Percentiles rank a stretch among this genome's conserved stretches.
Evolutionary conservation across 495 filamentous ascomycete species (phyloP).

Genomic region (Talaromyces adpressus): DNA sequence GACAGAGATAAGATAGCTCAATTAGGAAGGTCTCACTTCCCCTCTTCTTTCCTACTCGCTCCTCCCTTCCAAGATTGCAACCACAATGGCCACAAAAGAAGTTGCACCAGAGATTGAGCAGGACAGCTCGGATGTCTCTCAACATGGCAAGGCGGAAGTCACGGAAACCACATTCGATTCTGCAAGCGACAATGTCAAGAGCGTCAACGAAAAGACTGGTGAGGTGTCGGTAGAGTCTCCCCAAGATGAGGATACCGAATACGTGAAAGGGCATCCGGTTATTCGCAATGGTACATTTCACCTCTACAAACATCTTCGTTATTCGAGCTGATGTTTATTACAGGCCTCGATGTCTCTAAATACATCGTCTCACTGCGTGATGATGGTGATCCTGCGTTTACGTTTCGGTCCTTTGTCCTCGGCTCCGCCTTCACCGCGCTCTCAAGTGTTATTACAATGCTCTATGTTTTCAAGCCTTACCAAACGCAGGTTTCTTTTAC

Average conservation of each 20-base stretch:
- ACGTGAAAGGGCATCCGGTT: slow-evolving; percentile 33
- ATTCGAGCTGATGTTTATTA: not conserved
- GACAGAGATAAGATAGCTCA: not conserved
- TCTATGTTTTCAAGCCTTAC: slow-evolving; percentile 23
- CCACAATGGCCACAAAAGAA: not conserved
- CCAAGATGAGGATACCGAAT: slow-evolving; percentile 12
- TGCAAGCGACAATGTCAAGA: not conserved
- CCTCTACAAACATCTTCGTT: not conserved
- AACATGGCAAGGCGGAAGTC: not conserved
- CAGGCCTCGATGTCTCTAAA: slow-evolving; percentile 20
- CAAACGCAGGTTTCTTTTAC: slow-evolving; percentile 18
- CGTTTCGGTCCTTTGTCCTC: slow-evolving; percentile 21
- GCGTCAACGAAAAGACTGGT: not conserved
- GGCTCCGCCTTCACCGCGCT: slow-evolving; percentile 22
- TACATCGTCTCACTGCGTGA: slow-evolving; percentile 20
- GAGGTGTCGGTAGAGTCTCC: not conserved
- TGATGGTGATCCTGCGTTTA: slow-evolving; percentile 21
- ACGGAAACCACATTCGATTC: not conserved
- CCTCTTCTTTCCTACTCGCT: not conserved
- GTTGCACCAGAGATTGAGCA: not conserved
- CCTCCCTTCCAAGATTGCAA: not conserved
- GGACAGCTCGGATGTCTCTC: not conserved
- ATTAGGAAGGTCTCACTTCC: not conserved
- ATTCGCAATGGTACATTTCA: slow-evolving; percentile 14
- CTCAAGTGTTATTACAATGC: slow-evolving; percentile 27